phyloP scores from a whole-genome alignment of 2,329 filamentous ascomycete species.

The Chaetothyriales sp. region DNA sequence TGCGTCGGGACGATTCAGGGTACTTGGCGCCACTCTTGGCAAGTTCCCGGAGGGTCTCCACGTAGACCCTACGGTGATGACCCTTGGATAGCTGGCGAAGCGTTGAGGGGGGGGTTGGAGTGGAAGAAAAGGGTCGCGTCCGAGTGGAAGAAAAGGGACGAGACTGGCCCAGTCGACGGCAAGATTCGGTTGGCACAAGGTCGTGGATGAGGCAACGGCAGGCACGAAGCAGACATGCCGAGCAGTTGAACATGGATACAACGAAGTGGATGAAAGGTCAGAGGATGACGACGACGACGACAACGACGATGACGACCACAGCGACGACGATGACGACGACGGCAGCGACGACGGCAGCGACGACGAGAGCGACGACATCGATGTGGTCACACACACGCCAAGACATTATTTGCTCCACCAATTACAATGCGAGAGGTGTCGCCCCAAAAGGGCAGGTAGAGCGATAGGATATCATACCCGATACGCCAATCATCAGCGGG shows the following conservation, averaged over 20 bases:
- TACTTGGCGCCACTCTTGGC: constrained; percentile 1
- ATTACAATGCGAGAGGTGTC: background rate
- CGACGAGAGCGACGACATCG: background rate
- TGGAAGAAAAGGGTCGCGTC: constrained; percentile 1
- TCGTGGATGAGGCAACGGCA: constrained; percentile 3
- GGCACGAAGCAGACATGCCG: constrained; percentile 13
- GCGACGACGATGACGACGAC: background rate
- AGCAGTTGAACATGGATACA: constrained; percentile 15
- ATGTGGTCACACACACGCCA: background rate
- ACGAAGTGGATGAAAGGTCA: background rate
- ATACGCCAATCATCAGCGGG: background rate
- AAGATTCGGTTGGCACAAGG: background rate
- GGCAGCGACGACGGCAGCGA: background rate
- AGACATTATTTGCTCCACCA: background rate
- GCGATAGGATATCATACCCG: background rate
- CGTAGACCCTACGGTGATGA: constrained; percentile 11
- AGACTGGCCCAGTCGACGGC: background rate
- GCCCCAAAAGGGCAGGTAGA: background rate
- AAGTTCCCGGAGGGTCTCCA: constrained; percentile 4
- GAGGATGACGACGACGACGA: background rate
- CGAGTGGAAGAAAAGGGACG: constrained; percentile 1
- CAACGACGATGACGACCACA: too few species aligned
- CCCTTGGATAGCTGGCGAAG: constrained; percentile 11
- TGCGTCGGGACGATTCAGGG: constrained; percentile 1
- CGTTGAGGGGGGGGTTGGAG: constrained; percentile 8